Evolutionary conservation across 768 basidiomycete genomes (phyloP), one percentile per base, ranked within the genome.

Genomic region (Rhodotorula diobovata): DNA sequence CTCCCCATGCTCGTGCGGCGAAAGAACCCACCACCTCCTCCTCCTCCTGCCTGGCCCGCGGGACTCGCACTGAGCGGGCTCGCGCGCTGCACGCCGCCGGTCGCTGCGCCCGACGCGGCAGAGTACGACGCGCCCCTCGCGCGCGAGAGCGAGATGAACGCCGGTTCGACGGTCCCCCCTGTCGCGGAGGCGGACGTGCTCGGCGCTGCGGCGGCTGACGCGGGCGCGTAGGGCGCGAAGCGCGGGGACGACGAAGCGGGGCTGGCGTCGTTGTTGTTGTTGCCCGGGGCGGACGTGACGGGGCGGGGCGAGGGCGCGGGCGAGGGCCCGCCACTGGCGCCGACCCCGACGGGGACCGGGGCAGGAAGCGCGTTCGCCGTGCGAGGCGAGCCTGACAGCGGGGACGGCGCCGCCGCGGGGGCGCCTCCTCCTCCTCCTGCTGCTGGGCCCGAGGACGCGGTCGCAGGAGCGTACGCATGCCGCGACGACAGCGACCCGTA

Each of bases 401-500:
- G 25, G 10, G 54, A 43, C 5, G 63, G 23, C 37, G 56, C 35
- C n/a, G n/a, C n/a, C n/a, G n/a, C n/a, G n/a, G n/a, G n/a, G n/a
- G n/a, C n/a, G n/a, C n/a, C n/a, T n/a, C n/a, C n/a, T n/a, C n/a
- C n/a, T n/a, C n/a, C n/a, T n/a, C n/a, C n/a, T n/a, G n/a, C n/a
- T n/a, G n/a, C n/a, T n/a, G n/a, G n/a, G 34, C 18, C 7, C 18
- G 54, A 34, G 16, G 41, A 14, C 41, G 41, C 18, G 14, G 41
- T 43, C 14, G 30, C 9, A 23, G 37, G 6, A 23, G 73, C 64
- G 58, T 63, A 69, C 20, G 62, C 66, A 35, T 74, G 69, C 20
- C 73, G 69, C n/a, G 69, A 70, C 12, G 73, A 67, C 28, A 74
- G 71, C 14, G 73, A 71, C 15, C 70, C 73, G 45, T 75, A 73